phyloP scores from a whole-genome alignment of 2,329 filamentous ascomycete genomes.

The Colletotrichum liaoningense region DNA sequence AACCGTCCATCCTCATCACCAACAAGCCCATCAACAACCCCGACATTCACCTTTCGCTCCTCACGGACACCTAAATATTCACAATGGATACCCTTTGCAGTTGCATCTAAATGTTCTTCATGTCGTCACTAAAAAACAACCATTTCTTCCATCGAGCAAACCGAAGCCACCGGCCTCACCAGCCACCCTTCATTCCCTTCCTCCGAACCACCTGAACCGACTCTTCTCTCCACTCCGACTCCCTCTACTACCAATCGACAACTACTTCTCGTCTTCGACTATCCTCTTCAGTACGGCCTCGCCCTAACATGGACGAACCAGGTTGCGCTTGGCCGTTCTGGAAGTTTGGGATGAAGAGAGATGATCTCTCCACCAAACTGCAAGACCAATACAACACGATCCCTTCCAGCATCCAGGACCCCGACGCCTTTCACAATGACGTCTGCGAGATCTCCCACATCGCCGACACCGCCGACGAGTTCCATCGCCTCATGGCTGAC shows the following conservation, averaged over 20 bases:
- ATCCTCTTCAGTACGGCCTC: background rate
- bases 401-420: conserved; percentile 66
- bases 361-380: conserved; percentile 67
- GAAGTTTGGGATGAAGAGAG: conserved; percentile 72
- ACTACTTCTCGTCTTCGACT: background rate
- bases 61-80: background rate
- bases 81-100: conserved; percentile 7
- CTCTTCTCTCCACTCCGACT: background rate
- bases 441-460: conserved; percentile 67
- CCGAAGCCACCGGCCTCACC: conserved; percentile 30
- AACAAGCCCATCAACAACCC: conserved; percentile 17
- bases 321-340: conserved; percentile 67
- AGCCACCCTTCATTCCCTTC: conserved; percentile 3
- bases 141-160: background rate
- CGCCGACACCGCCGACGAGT: conserved; percentile 63
- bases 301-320: conserved; percentile 63
- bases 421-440: conserved; percentile 71
- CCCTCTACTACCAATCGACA: background rate
- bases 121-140: conserved; percentile 12
- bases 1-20: conserved; percentile 34
- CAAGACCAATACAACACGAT: conserved; percentile 72
- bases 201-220: background rate
- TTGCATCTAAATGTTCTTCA: conserved; percentile 29
- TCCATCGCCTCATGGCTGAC: conserved; percentile 64
- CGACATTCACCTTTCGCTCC: background rate